These are phyloP conservation scores for Colletotrichum chlorophyti DNA, from an alignment of 2,329 filamentous ascomycete genomes.

Conservation along the genomic window DNA sequence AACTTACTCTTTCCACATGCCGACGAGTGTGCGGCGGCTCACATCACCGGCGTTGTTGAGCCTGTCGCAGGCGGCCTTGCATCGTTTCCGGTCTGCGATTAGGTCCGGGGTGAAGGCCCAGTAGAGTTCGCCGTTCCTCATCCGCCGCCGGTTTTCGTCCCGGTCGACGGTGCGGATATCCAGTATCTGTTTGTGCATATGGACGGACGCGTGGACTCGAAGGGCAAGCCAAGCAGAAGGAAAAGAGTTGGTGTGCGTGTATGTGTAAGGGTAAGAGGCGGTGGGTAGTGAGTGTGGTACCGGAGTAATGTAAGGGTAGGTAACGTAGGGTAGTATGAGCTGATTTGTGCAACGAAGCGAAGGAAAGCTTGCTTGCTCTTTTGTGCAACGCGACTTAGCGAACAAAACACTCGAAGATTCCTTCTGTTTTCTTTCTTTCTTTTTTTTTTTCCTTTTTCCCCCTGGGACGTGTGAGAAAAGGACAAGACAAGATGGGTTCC, in stretches of 20 bases:
- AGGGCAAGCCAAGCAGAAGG: too few relatives aligned
- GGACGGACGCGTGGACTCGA: too few relatives aligned
- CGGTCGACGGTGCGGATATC: conserved; percentile 41
- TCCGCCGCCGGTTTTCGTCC: conserved; percentile 58
- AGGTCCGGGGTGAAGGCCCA: conserved; percentile 76
- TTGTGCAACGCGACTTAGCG: neutral
- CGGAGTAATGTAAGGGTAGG: too few relatives aligned
- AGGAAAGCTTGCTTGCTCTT: neutral
- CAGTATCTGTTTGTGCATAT: conserved; percentile 19
- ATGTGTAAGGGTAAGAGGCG: too few relatives aligned
- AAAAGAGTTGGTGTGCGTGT: too few relatives aligned
- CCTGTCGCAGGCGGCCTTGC: conserved; percentile 63
- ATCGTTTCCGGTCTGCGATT: conserved; percentile 66
- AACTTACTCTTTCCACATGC: conserved; percentile 76
- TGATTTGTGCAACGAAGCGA: neutral
- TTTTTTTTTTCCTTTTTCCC: too few relatives aligned
- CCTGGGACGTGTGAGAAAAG: too few relatives aligned
- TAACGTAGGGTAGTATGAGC: neutral
- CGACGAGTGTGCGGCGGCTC: conserved; percentile 65
- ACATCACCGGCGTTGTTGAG: conserved; percentile 71
- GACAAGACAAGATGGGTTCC: too few relatives aligned
- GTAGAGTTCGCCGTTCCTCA: conserved; percentile 75
- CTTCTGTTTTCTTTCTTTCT: too few relatives aligned
- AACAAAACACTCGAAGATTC: too few relatives aligned
- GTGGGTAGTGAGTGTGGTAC: too few relatives aligned